A percentile compares a stretch with the other conserved stretches of the same genome.
phyloP scores from a whole-genome alignment of 768 basidiomycete genomes.

The Daedaleopsis sinensis region DNA sequence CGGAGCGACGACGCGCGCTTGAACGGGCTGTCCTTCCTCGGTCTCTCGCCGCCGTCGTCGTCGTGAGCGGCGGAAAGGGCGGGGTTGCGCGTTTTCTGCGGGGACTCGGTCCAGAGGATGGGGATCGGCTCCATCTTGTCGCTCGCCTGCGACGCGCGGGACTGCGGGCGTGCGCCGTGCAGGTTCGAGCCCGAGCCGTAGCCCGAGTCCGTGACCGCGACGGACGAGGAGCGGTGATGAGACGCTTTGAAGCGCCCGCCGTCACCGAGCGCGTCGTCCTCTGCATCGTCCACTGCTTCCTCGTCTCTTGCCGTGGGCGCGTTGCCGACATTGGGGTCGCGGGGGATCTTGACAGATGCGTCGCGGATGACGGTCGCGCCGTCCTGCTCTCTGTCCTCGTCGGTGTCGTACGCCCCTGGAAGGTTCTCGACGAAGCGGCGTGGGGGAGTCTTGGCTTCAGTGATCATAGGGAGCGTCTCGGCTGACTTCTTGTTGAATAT shows the following conservation, averaged over 20 bases:
- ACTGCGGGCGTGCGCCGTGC: constrained; percentile 6
- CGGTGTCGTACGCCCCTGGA: constrained; percentile 1
- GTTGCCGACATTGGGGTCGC: constrained; percentile 11
- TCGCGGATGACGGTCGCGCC: neutral
- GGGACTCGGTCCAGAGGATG: constrained; percentile 24
- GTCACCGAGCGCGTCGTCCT: neutral
- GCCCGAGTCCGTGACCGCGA: constrained; percentile 24
- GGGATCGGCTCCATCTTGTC: constrained; percentile 25
- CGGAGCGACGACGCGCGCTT: constrained; percentile 27
- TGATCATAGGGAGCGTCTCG: neutral
- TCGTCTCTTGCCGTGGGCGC: constrained; percentile 12
- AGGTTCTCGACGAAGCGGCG: neutral
- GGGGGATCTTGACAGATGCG: constrained; percentile 11
- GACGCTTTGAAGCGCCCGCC: neutral
- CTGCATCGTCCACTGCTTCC: neutral
- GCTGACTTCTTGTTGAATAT: constrained; percentile 24
- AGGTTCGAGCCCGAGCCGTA: constrained; percentile 19
- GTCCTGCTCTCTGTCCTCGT: neutral
- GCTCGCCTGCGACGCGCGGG: constrained; percentile 6
- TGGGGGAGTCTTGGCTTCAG: neutral
- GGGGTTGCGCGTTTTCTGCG: neutral
- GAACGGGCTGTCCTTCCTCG: neutral
- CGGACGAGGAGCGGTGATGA: constrained; percentile 12
- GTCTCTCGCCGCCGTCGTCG: neutral
- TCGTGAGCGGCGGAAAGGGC: constrained; percentile 8